A percentile compares a stretch with the other conserved stretches of the same genome.
Evolutionary conservation across 2,329 filamentous ascomycete species (phyloP).

Genomic region (Cryphonectria carpinicola): DNA sequence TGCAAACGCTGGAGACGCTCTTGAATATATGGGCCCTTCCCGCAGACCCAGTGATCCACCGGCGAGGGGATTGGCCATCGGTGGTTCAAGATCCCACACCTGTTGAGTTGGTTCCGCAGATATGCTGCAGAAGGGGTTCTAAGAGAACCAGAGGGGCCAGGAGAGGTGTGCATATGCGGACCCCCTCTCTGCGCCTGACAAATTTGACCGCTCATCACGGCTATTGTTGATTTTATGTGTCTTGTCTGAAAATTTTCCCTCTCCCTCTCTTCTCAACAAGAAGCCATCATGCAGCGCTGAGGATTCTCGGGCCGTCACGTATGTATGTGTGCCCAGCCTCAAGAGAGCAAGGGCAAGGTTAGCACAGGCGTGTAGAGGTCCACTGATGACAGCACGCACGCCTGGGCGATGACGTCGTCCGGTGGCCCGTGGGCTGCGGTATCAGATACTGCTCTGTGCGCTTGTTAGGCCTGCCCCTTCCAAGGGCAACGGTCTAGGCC

Average conservation of each 20-base stretch:
- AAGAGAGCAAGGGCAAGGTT: constrained; percentile 10
- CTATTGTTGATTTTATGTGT: background rate
- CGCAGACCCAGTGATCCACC: constrained; percentile 8
- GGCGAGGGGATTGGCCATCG: constrained; percentile 10
- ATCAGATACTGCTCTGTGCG: background rate
- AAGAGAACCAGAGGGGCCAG: constrained; percentile 5
- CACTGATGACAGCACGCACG: constrained; percentile 17
- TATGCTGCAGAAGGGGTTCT: background rate
- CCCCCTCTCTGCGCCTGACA: background rate
- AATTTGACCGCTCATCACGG: constrained; percentile 14
- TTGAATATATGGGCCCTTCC: background rate
- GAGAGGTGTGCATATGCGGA: constrained; percentile 6
- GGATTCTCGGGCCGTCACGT: background rate
- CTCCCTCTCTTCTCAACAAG: background rate
- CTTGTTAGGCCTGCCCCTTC: constrained; percentile 14
- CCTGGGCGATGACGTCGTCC: constrained; percentile 24
- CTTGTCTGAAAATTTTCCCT: background rate
- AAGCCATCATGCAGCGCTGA: background rate
- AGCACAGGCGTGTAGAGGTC: constrained; percentile 10
- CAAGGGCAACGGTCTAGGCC: background rate
- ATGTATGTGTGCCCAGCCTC: background rate
- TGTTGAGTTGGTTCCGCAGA: constrained; percentile 18
- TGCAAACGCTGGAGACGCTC: background rate
- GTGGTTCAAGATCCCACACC: constrained; percentile 6
- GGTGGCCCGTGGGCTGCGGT: constrained; percentile 10